phyloP scores from a whole-genome alignment of 1,284 basidiomycete species.

The Cutaneotrichosporon cutaneum region DNA sequence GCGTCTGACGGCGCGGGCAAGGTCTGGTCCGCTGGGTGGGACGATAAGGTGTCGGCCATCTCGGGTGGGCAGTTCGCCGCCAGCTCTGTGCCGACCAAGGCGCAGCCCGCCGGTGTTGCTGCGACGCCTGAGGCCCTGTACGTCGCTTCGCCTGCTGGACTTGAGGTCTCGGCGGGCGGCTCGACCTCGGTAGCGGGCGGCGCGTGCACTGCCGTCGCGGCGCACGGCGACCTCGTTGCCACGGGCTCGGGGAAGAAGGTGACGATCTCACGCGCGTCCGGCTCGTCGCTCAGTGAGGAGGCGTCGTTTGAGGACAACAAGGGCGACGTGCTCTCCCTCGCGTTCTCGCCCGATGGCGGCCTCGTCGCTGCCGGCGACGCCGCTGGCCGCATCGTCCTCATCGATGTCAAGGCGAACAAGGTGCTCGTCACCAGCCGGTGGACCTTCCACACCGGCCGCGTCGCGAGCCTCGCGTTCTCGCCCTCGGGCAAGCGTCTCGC shows the following conservation, averaged over 20 bases:
- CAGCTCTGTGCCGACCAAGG: conserved; percentile 50
- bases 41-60: conserved; percentile 67
- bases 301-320: conserved; percentile 66
- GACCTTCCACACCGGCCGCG: conserved; percentile 82
- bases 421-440: conserved; percentile 72
- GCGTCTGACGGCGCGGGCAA: conserved; percentile 54
- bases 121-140: conserved; percentile 66
- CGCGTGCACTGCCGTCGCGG: conserved; percentile 44
- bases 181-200: conserved; percentile 25
- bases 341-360: conserved; percentile 75
- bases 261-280: conserved; percentile 49
- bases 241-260: conserved; percentile 60
- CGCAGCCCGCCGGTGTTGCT: conserved; percentile 73
- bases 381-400: conserved; percentile 48
- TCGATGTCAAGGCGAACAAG: conserved; percentile 65
- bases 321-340: conserved; percentile 70
- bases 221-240: conserved; percentile 41
- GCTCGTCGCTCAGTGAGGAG: conserved; percentile 26
- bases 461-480: conserved; percentile 77
- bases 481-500: conserved; percentile 71
- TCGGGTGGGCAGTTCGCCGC: conserved; percentile 57
- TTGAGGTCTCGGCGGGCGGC: conserved; percentile 59
- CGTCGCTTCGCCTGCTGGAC: conserved; percentile 63
- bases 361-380: conserved; percentile 77
- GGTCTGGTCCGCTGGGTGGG: conserved; percentile 71